Evolutionary conservation across 73 alveolate genomes (phyloP), one percentile per base, ranked within the genome.

Genomic region (Breviolum minutum): DNA sequence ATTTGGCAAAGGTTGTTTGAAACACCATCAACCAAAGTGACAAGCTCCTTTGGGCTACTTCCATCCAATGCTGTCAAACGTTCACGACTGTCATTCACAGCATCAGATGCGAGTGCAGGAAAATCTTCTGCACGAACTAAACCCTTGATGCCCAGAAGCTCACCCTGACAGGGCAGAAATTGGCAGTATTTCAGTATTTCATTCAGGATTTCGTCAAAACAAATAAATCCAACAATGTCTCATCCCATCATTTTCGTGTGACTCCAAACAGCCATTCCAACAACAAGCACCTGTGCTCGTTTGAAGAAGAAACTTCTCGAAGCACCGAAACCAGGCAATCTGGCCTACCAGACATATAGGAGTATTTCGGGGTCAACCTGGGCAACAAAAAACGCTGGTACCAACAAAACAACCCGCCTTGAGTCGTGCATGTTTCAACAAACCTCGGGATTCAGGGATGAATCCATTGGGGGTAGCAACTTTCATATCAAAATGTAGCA

Each of bases 91-190:
- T n/a, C 81, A 16, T 48, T 63, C 17, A 93, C 98, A 12, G 82
- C 98, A 40, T 93, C 98, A 12, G 62, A 66, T 12, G 98, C 98
- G 76, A 93, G 70, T 24, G 14, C 83, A 10, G 98, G 98, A 48
- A 93, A 93, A 82, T 74, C 92, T 22, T 74, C 98, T 8, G 98
- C 90, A 14, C 88, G 61, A 19, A 61, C 89, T 80, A 92, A 22
- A 80, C 98, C 90, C 77, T 92, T 63, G 87, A 92, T 92, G 61
- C 98, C 98, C 29, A 92, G 89, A n/a, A 92, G 90, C 48, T 63
- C 76, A n/a, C 98, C 98, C 96, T 89, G 60, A n/a, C n/a, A 14
- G 86, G 85, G 94, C 27, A n/a, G 22, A 32, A 13, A 26, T 29
- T 29, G 24, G 62, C 30, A 19, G 64, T 30, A 30, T 9, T 54